Evolutionary conservation across 1,284 basidiomycete species (phyloP), one percentile per base, ranked within the genome.

Genomic region (Ustilago bromivora): DNA sequence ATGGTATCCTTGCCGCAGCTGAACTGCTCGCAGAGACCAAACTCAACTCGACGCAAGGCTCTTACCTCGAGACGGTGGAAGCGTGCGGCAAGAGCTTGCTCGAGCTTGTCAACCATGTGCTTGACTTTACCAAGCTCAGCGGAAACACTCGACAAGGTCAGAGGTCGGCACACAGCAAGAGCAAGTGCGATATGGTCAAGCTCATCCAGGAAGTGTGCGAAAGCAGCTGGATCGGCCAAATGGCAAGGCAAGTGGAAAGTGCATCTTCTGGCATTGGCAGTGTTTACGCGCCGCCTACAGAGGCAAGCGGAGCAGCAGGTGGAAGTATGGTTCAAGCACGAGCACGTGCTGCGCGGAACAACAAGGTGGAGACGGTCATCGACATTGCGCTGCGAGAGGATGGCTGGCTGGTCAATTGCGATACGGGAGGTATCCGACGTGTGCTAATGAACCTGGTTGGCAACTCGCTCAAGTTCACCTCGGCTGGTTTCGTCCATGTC

Each of bases 171-270:
- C 62, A 74, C 38, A 62, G 60, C 23, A 76, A 78, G 60, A 66
- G 56, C 52, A 77, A 82, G 61, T 81, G 81, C 64, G 92, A 98
- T 86, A 87, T 98, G 70, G 91, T 94, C 87, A 91, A 93, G 83
- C 89, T 98, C 11, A 91, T 97, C n/a, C 95, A 97, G 87, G 94
- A 96, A 83, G 95, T 95, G 0, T 92, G 96, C 34, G 95, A 98
- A 82, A 94, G 95, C 31, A 96, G 94, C 79, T 97, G 93, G 93
- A 93, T 98, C 55, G 95, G 96, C 8, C 92, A 95, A 83, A 91
- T 93, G 53, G 95, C 95, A 3, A 89, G 73, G 90, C 91, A 74
- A 91, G 91, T 87, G 34, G 81, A 83, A 40, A 80, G 60, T 51
- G 59, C 74, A 32, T 52, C 76, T 19, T 73, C 77, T 31, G 94